Conservation (phyloP, 2,329 filamentous ascomycete genomes). For the Ophiosphaerella korrae region DNA sequence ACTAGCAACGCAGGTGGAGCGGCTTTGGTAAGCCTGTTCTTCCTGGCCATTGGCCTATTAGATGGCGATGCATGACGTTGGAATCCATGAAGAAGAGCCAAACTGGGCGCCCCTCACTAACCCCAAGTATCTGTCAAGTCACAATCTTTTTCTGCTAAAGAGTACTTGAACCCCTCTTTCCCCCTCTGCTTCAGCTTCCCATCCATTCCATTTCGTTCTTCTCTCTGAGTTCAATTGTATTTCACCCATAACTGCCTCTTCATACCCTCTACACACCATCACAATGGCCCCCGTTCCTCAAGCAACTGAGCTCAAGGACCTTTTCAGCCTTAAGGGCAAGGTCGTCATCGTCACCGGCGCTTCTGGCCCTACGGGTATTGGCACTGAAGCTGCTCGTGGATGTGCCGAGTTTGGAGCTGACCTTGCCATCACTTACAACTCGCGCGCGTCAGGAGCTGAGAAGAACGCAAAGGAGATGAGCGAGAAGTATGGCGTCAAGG, state of each 20-base stretch:
- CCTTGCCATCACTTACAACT: conserved; percentile 70
- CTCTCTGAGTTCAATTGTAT: conserved; percentile 19
- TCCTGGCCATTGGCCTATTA: conserved; percentile 27
- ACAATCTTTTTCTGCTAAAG: conserved; percentile 20
- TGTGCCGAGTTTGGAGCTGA: conserved; percentile 69
- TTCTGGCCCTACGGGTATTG: conserved; percentile 69
- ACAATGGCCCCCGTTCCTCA: conserved; percentile 56
- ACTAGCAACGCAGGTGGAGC: conserved; percentile 22
- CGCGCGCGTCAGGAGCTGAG: conserved; percentile 64
- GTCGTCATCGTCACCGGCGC: conserved; percentile 59
- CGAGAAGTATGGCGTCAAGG: conserved; percentile 67
- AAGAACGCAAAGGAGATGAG: conserved; percentile 68
- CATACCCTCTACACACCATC: conserved; percentile 47
- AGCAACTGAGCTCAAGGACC: conserved; percentile 62
- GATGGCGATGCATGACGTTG: conserved; percentile 22
- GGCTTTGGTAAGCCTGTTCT: conserved; percentile 27
- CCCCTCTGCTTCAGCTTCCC: conserved; percentile 16
- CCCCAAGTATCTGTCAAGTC: conserved; percentile 26
- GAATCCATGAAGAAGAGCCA: conserved; percentile 15
- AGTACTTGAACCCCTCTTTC: conserved; percentile 44
- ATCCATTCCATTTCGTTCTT: conserved; percentile 8
- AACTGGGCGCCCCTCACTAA: conserved; percentile 29
- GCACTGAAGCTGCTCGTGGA: conserved; percentile 68
- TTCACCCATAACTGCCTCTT: conserved; percentile 6
- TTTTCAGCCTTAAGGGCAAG: conserved; percentile 60